phyloP scores from a whole-genome alignment of 495 filamentous ascomycete species.

The Umbilicaria muhlenbergii region DNA sequence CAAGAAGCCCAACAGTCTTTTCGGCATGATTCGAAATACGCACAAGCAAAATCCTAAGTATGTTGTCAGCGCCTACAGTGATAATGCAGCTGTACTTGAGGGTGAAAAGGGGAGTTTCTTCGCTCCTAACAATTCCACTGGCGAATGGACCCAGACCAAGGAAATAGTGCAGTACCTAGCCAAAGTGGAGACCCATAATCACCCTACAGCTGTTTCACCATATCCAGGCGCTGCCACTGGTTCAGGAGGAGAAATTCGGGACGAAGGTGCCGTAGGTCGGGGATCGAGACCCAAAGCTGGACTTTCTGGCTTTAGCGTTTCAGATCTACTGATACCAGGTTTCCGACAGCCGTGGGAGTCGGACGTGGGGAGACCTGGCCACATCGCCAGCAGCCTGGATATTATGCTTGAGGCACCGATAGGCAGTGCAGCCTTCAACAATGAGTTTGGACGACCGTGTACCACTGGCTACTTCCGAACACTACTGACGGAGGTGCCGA shows the following conservation, averaged over 20 bases:
- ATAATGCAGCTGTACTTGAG: constrained; percentile 87
- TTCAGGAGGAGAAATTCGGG: constrained; percentile 86
- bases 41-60: constrained; percentile 61
- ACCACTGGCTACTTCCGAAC: constrained; percentile 84
- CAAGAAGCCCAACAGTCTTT: constrained; percentile 60
- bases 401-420: constrained; percentile 97
- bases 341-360: constrained; percentile 75
- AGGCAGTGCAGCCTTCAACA: constrained; percentile 89
- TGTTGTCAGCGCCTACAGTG: constrained; percentile 89
- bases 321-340: constrained; percentile 77
- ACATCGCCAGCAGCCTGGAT: constrained; percentile 83
- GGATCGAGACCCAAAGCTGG: constrained; percentile 91
- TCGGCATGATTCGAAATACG: constrained; percentile 91
- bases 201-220: constrained; percentile 89
- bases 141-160: constrained; percentile 75
- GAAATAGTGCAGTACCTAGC: constrained; percentile 77
- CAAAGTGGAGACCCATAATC: constrained; percentile 97
- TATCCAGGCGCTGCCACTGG: constrained; percentile 77
- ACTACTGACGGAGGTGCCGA: constrained; percentile 48
- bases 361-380: constrained; percentile 74
- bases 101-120: constrained; percentile 62
- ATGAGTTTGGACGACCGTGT: constrained; percentile 92
- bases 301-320: constrained; percentile 84
- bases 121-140: constrained; percentile 71
- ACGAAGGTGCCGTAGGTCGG: constrained; percentile 86